These are phyloP conservation scores for Lactifluus subvellereus DNA, from an alignment of 768 basidiomycete species.

Conservation along the genomic window DNA sequence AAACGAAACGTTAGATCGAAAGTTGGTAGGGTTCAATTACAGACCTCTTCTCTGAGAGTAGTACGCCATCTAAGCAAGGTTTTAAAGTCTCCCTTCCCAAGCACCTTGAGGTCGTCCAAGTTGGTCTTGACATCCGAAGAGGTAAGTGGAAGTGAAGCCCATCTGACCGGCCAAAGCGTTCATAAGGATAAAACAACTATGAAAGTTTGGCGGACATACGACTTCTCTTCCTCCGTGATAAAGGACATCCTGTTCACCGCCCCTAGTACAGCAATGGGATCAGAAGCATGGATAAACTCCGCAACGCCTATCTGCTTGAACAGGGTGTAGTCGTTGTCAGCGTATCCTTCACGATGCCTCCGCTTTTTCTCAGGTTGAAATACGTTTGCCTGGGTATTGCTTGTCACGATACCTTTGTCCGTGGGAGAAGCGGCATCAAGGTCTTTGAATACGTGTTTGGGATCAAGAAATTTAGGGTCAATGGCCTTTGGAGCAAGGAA, in stretches of 20 bases:
- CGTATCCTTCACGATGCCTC: constrained; percentile 89
- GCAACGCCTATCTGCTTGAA: constrained; percentile 67
- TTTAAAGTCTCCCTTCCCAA: constrained; percentile 98
- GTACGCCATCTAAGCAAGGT: constrained; percentile 85
- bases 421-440: constrained; percentile 45
- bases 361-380: constrained; percentile 98
- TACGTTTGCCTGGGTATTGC: constrained; percentile 80
- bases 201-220: constrained; percentile 37
- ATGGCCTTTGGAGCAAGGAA: constrained; percentile 93
- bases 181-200: constrained; percentile 8
- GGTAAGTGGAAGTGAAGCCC: constrained; percentile 67
- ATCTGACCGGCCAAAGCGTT: constrained; percentile 39
- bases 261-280: constrained; percentile 78
- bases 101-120: constrained; percentile 88
- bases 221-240: constrained; percentile 76
- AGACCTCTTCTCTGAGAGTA: constrained; percentile 83
- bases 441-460: constrained; percentile 97
- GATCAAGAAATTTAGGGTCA: constrained; percentile 97
- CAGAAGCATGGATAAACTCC: constrained; percentile 62
- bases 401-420: constrained; percentile 50
- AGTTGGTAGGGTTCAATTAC: constrained; percentile 23
- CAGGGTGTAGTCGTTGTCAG: constrained; percentile 87
- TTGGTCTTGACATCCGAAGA: constrained; percentile 76
- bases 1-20: not conserved
- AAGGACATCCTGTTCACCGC: constrained; percentile 74